Evolutionary conservation across 345 rosid species (phyloP).

Genomic region (Brassica juncea): DNA sequence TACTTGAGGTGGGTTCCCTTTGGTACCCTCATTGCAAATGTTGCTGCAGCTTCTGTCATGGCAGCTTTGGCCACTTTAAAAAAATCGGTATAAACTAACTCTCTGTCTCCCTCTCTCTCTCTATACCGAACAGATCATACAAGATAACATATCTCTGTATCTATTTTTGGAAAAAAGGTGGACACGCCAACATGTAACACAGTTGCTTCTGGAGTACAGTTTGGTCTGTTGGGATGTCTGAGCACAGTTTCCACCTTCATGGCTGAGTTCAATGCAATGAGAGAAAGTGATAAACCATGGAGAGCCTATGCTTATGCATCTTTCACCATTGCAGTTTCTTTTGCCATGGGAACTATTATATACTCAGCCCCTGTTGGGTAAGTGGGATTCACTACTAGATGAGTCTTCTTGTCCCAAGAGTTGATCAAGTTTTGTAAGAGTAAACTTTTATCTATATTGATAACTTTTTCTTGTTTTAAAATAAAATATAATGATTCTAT

Average conservation of each 20-base stretch:
- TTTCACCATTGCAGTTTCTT: conserved; percentile 52
- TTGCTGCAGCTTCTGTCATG: conserved; percentile 76
- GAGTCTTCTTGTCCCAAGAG: not conserved
- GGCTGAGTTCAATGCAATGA: conserved; percentile 89
- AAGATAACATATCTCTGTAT: conserved; percentile 11
- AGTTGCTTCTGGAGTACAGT: conserved; percentile 56
- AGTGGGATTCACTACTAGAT: not conserved
- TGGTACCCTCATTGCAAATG: conserved; percentile 82
- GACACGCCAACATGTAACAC: conserved; percentile 51
- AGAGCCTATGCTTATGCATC: conserved; percentile 74
- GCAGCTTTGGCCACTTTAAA: conserved; percentile 66
- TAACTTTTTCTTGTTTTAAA: not conserved
- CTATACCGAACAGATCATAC: conserved; percentile 7
- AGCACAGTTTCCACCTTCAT: conserved; percentile 90
- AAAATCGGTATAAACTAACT: conserved; percentile 52
- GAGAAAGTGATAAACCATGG: conserved; percentile 62
- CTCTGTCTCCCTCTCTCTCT: not conserved
- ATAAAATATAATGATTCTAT: not conserved
- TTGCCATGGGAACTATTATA: conserved; percentile 55
- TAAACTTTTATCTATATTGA: not conserved
- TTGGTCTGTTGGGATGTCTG: conserved; percentile 82
- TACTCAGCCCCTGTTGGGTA: conserved; percentile 63
- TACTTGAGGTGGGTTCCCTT: conserved; percentile 76
- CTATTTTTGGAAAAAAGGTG: conserved; percentile 49
- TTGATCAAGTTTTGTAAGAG: not conserved